Conservation (phyloP, 2,329 filamentous ascomycete species). For the Hymenoscyphus scutula region DNA sequence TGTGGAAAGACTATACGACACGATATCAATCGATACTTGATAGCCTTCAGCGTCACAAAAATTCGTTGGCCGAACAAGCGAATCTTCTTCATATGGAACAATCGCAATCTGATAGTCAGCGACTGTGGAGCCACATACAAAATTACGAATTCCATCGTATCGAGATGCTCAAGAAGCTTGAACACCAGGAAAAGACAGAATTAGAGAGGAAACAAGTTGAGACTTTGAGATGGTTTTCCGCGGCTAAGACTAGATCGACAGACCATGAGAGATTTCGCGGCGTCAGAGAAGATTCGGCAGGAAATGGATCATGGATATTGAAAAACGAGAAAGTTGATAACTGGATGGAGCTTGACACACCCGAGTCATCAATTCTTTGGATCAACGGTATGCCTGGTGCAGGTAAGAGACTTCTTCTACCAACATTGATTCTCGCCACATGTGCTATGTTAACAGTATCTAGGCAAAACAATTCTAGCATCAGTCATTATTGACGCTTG, state of each 20-base stretch:
- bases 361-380: conserved; percentile 37
- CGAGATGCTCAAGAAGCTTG: neutral
- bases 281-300: conserved; percentile 23
- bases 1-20: conserved; percentile 36
- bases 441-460: neutral
- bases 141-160: neutral
- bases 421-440: neutral
- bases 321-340: conserved; percentile 20
- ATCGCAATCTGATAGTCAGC: neutral
- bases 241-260: neutral
- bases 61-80: conserved; percentile 36
- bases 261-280: conserved; percentile 22
- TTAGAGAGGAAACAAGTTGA: neutral
- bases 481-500: conserved; percentile 40
- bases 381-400: conserved; percentile 42
- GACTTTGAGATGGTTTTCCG: neutral
- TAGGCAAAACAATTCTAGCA: conserved; percentile 42
- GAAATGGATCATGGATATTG: conserved; percentile 37
- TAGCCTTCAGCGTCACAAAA: conserved; percentile 32
- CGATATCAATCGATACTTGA: conserved; percentile 33
- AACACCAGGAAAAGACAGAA: neutral
- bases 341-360: conserved; percentile 22
- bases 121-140: neutral
- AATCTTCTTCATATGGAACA: conserved; percentile 33
- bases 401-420: conserved; percentile 29